Conservation (phyloP, 176 grass and related monocot genomes). For the Zea luxurians region DNA sequence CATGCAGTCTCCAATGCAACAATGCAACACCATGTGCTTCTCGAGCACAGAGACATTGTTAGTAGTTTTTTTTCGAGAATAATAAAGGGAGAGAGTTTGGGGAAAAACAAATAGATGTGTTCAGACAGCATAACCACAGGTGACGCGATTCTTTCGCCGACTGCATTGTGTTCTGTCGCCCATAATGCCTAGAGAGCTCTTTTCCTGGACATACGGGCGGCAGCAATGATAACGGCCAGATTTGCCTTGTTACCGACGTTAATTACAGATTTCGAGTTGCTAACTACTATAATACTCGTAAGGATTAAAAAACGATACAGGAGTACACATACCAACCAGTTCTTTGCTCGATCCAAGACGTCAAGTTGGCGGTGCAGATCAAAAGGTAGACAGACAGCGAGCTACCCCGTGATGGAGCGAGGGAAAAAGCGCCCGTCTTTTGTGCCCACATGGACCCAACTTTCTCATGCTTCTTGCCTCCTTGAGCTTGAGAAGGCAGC, state of each 20-base stretch:
- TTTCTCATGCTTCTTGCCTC: constrained; percentile 49
- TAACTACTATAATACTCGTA: neutral
- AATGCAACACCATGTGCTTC: too few relatives aligned
- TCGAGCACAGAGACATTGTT: too few relatives aligned
- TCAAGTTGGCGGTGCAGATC: constrained; percentile 19
- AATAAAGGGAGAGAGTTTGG: too few relatives aligned
- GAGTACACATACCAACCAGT: neutral
- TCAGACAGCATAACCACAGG: too few relatives aligned
- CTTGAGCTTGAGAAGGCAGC: neutral
- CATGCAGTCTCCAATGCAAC: too few relatives aligned
- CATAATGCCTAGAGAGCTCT: neutral
- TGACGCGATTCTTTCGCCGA: too few relatives aligned
- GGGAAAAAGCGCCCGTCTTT: constrained; percentile 20
- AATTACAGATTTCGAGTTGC: neutral
- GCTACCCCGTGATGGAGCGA: constrained; percentile 25
- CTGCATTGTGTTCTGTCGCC: too few relatives aligned
- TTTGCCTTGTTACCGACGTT: neutral
- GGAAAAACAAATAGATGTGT: too few relatives aligned
- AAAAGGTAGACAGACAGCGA: constrained; percentile 1
- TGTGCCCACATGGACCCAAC: constrained; percentile 47
- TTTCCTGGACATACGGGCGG: neutral
- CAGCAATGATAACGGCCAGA: neutral
- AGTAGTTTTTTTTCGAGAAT: too few relatives aligned
- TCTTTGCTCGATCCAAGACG: constrained; percentile 5
- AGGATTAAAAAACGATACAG: neutral